phyloP scores from a whole-genome alignment of 345 rosid genomes.

The Geranium rotundifolium region DNA sequence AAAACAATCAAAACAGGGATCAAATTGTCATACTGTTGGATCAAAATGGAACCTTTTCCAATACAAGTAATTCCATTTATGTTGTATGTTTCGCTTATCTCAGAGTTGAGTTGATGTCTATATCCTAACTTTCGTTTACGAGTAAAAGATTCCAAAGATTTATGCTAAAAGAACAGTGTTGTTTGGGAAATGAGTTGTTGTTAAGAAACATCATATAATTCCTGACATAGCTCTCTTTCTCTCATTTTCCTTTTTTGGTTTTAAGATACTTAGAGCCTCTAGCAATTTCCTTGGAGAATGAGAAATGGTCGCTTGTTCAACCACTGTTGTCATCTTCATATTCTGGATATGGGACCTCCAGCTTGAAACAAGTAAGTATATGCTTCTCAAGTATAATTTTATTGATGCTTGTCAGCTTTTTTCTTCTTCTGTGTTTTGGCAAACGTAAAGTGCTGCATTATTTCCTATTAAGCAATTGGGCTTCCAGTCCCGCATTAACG shows the following conservation, averaged over 20 bases:
- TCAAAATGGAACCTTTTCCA: too few relatives aligned
- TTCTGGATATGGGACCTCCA: constrained; percentile 79
- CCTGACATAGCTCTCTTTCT: neutral
- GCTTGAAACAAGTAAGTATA: constrained; percentile 76
- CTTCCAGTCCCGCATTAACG: neutral
- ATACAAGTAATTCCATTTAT: neutral
- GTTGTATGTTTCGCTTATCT: neutral
- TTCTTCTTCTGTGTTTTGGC: neutral
- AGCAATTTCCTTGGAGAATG: constrained; percentile 79
- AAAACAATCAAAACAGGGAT: too few relatives aligned
- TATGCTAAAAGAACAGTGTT: too few relatives aligned
- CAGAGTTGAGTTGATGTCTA: neutral
- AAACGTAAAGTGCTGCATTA: neutral
- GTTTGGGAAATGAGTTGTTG: too few relatives aligned
- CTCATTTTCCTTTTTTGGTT: constrained; percentile 2
- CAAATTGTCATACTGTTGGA: too few relatives aligned
- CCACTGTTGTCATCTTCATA: constrained; percentile 80
- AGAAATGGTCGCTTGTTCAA: constrained; percentile 95
- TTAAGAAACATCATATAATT: neutral
- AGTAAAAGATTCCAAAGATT: too few relatives aligned
- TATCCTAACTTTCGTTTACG: neutral
- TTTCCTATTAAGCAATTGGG: neutral
- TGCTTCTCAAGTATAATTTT: too few relatives aligned
- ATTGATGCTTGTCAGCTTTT: neutral
- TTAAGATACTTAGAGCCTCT: constrained; percentile 90